phyloP scores from a whole-genome alignment of 129 eudicot genomes.

The Silybum marianum region DNA sequence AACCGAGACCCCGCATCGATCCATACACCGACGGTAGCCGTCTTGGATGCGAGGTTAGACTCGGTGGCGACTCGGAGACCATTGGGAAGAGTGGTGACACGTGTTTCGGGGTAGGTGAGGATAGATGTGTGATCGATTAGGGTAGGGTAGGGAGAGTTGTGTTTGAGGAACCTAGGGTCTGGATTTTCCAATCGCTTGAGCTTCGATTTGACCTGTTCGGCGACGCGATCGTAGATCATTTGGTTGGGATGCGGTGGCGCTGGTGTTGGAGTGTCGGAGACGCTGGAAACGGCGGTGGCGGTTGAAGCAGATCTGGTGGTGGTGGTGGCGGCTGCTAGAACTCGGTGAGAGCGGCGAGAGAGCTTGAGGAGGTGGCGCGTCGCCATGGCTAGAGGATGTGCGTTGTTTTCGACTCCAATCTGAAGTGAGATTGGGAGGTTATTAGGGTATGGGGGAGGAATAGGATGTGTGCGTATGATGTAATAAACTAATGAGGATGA shows the following conservation, averaged over 20 bases:
- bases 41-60: constrained; percentile 52
- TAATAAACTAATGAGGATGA: not conserved
- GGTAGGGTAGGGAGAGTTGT: constrained; percentile 73
- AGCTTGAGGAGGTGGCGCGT: constrained; percentile 57
- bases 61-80: constrained; percentile 97
- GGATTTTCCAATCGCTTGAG: constrained; percentile 67
- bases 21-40: constrained; percentile 94
- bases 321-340: constrained; percentile 6
- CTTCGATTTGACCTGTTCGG: constrained; percentile 62
- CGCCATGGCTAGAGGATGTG: constrained; percentile 40
- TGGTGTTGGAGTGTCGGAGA: constrained; percentile 35
- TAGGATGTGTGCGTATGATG: not conserved
- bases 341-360: constrained; percentile 41
- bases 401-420: constrained; percentile 11
- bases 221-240: constrained; percentile 87
- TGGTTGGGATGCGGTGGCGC: constrained; percentile 68
- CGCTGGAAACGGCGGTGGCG: constrained; percentile 35
- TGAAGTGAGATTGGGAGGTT: constrained; percentile 9
- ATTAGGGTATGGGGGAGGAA: constrained; percentile 18
- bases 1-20: constrained; percentile 87
- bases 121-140: constrained; percentile 59
- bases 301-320: constrained; percentile 28
- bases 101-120: constrained; percentile 68
- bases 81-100: constrained; percentile 82
- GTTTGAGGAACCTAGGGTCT: constrained; percentile 57